These are phyloP conservation scores for Pichia nanzhaoensis DNA, from an alignment of 805 yeast species.

Conservation along the genomic window DNA sequence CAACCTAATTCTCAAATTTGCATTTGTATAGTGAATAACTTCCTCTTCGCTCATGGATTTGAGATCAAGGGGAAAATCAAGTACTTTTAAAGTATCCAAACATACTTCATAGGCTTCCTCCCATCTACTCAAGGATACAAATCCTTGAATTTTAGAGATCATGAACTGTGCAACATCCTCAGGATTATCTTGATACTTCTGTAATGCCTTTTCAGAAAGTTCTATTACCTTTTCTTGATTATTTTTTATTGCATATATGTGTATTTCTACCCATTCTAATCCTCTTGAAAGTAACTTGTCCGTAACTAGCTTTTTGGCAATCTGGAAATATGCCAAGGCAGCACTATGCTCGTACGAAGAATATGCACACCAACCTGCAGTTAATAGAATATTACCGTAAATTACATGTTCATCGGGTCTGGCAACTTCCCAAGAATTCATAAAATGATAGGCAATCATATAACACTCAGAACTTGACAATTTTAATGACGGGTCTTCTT, in stretches of 20 bases:
- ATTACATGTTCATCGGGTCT: conserved; percentile 30
- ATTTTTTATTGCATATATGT: conserved; percentile 26
- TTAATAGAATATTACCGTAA: conserved; percentile 34
- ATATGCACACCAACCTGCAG: conserved; percentile 40
- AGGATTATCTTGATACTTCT: conserved; percentile 23
- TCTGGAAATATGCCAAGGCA: conserved; percentile 35
- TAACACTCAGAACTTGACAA: conserved; percentile 21
- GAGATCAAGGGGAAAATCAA: conserved; percentile 27
- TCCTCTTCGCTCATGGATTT: not conserved
- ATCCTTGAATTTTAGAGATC: conserved; percentile 33
- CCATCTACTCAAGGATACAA: conserved; percentile 27
- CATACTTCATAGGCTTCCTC: conserved; percentile 33
- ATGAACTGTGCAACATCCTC: conserved; percentile 33
- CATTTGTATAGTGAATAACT: conserved; percentile 18
- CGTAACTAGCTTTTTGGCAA: conserved; percentile 29
- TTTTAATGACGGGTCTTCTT: conserved; percentile 2
- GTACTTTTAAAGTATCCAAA: conserved; percentile 29
- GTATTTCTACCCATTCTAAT: conserved; percentile 30
- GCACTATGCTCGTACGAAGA: conserved; percentile 36
- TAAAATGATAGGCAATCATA: conserved; percentile 36
- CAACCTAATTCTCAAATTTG: conserved; percentile 23
- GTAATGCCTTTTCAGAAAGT: conserved; percentile 29
- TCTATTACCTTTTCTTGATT: conserved; percentile 32
- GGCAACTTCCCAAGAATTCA: conserved; percentile 30
- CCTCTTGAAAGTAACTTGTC: conserved; percentile 20